Percentiles rank a stretch among this genome's conserved stretches.
Conservation (phyloP, 441 rosid genomes). For the Sinapis alba region DNA sequence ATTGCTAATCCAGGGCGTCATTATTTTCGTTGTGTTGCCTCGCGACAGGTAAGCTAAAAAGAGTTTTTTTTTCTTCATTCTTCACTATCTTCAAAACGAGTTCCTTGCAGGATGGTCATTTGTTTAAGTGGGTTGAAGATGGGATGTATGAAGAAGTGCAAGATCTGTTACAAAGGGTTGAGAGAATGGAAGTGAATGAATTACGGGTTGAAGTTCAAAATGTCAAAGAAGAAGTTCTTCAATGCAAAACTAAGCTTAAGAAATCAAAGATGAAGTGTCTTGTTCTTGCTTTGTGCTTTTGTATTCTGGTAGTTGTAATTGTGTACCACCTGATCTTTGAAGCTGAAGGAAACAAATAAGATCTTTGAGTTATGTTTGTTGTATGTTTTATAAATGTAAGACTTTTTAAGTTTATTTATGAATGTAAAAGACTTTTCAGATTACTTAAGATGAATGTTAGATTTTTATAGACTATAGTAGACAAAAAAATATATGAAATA, state of each 20-base stretch:
- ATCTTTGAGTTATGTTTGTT: too few species aligned
- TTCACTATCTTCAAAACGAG: too few species aligned
- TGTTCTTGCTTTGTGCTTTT: neutral
- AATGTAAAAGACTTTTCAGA: neutral
- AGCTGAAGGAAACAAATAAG: neutral
- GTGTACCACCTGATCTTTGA: neutral
- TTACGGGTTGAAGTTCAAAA: neutral
- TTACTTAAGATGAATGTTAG: neutral
- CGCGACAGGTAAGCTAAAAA: too few species aligned
- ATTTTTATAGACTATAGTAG: neutral
- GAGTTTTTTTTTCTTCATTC: too few species aligned
- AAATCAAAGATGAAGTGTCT: neutral
- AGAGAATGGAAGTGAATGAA: neutral
- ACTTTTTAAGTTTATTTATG: neutral
- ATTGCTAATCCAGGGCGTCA: too few species aligned
- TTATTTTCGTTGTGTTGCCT: too few species aligned
- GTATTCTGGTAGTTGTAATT: neutral
- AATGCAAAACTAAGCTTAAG: neutral
- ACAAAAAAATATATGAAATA: too few species aligned
- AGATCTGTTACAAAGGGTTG: neutral
- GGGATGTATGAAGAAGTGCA: neutral
- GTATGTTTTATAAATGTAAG: neutral
- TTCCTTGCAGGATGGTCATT: neutral
- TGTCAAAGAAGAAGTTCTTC: neutral
- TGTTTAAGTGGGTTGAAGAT: neutral